phyloP scores from a whole-genome alignment of 1,284 basidiomycete species.

The Trichosporon inkin region DNA sequence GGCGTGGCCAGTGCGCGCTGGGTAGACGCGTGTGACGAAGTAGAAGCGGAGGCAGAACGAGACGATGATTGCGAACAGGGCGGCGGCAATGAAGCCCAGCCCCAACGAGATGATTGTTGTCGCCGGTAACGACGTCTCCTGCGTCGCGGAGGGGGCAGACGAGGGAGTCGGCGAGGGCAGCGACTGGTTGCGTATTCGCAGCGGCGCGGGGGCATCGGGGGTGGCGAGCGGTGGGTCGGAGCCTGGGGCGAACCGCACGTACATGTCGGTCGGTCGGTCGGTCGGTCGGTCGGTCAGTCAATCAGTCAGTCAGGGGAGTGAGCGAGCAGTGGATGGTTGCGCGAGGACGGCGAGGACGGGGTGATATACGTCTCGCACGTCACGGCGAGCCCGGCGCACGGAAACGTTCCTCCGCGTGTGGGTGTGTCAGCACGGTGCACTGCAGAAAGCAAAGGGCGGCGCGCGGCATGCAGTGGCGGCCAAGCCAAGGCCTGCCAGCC shows the following conservation, averaged over 20 bases:
- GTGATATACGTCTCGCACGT: too few relatives aligned
- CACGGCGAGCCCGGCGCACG: too few relatives aligned
- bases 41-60: slow-evolving; percentile 16
- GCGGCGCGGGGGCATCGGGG: neutral
- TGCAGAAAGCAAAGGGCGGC: too few relatives aligned
- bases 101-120: slow-evolving; percentile 29
- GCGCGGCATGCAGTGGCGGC: too few relatives aligned
- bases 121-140: slow-evolving; percentile 3
- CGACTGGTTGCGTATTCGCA: neutral
- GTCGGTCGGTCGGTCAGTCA: too few relatives aligned
- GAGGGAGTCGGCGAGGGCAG: slow-evolving; percentile 11
- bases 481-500: too few relatives aligned
- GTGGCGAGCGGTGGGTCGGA: neutral
- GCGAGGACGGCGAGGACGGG: too few relatives aligned
- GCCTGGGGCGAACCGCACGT: too few relatives aligned
- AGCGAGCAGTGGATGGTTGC: neutral
- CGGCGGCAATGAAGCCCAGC: slow-evolving; percentile 29
- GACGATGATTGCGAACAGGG: slow-evolving; percentile 12
- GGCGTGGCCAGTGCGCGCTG: neutral
- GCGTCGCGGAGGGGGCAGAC: neutral
- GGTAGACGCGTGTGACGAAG: slow-evolving; percentile 9
- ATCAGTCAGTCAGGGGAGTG: neutral
- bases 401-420: too few relatives aligned
- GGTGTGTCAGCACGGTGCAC: too few relatives aligned
- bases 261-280: too few relatives aligned